A percentile compares a stretch with the other conserved stretches of the same genome.
phyloP scores from a whole-genome alignment of 768 basidiomycete genomes.

The Trametes villosa region DNA sequence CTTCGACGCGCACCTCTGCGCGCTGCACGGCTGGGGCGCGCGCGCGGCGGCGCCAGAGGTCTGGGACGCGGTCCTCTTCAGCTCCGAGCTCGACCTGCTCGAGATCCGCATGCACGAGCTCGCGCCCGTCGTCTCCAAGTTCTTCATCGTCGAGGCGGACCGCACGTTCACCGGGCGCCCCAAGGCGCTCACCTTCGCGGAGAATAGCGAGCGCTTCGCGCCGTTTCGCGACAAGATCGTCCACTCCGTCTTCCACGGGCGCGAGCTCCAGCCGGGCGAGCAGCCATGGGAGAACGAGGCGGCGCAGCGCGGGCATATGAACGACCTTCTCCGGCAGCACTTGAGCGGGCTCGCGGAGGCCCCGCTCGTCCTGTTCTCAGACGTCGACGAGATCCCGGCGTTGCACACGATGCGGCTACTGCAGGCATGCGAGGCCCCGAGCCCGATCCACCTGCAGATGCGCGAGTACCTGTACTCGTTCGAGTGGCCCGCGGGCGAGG shows the following conservation, averaged over 20 bases:
- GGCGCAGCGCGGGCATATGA: constrained; percentile 53
- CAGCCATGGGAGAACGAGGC: constrained; percentile 56
- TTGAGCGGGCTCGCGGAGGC: constrained; percentile 38
- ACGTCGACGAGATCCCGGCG: constrained; percentile 66
- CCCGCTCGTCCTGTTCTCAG: constrained; percentile 61
- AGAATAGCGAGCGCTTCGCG: constrained; percentile 49
- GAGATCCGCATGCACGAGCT: constrained; percentile 68
- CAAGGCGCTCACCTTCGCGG: constrained; percentile 55
- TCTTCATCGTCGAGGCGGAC: constrained; percentile 66
- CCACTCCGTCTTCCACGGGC: constrained; percentile 53
- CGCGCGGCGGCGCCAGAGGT: constrained; percentile 39
- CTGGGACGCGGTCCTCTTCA: constrained; percentile 65
- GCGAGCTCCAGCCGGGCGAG: constrained; percentile 45
- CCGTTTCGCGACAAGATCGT: constrained; percentile 58
- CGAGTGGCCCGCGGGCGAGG: constrained; percentile 58
- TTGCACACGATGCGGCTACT: constrained; percentile 55
- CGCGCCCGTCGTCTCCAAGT: constrained; percentile 56
- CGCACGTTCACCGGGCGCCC: constrained; percentile 61
- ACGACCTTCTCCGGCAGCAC: constrained; percentile 45
- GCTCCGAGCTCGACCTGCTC: constrained; percentile 64
- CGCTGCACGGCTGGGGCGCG: constrained; percentile 57
- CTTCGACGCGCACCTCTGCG: constrained; percentile 49
- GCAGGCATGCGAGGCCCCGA: constrained; percentile 55
- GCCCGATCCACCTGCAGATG: constrained; percentile 61
- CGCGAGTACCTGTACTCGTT: constrained; percentile 64